These are phyloP conservation scores for Tulasnella sp. DNA, from an alignment of 768 basidiomycete species.

Conservation along the genomic window DNA sequence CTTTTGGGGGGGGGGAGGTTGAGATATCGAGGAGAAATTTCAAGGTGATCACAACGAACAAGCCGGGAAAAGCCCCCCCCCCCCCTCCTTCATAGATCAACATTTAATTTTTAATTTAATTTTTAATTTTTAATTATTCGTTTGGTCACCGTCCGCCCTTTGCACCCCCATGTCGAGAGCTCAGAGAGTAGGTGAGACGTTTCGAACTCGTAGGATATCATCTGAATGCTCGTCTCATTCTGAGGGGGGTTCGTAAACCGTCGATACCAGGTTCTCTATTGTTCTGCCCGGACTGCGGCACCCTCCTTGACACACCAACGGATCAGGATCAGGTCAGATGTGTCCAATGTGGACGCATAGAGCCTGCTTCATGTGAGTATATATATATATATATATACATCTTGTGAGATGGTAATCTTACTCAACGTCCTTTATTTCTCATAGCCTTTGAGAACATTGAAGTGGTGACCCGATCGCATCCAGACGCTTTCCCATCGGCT, in stretches of 20 bases:
- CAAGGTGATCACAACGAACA: too few relatives aligned
- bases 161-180: neutral
- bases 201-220: neutral
- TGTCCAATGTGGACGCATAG: slow-evolving; percentile 78
- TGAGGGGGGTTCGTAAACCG: too few relatives aligned
- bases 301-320: slow-evolving; percentile 74
- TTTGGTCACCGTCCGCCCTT: too few relatives aligned
- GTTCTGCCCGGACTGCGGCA: slow-evolving; percentile 91
- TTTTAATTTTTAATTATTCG: too few relatives aligned
- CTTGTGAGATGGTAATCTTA: neutral
- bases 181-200: slow-evolving; percentile 5
- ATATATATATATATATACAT: too few relatives aligned
- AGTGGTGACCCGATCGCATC: slow-evolving; percentile 82
- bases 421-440: neutral
- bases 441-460: slow-evolving; percentile 86
- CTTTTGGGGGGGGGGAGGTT: too few relatives aligned
- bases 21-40: too few relatives aligned
- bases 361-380: slow-evolving; percentile 84
- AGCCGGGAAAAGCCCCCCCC: too few relatives aligned
- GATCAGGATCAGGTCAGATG: slow-evolving; percentile 67
- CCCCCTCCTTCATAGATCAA: too few relatives aligned
- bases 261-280: slow-evolving; percentile 61
- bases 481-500: slow-evolving; percentile 87
- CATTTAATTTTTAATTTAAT: too few relatives aligned
- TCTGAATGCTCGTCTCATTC: neutral